These are phyloP conservation scores for Biscutella laevigata DNA, from an alignment of 441 rosid species.

Conservation along the genomic window DNA sequence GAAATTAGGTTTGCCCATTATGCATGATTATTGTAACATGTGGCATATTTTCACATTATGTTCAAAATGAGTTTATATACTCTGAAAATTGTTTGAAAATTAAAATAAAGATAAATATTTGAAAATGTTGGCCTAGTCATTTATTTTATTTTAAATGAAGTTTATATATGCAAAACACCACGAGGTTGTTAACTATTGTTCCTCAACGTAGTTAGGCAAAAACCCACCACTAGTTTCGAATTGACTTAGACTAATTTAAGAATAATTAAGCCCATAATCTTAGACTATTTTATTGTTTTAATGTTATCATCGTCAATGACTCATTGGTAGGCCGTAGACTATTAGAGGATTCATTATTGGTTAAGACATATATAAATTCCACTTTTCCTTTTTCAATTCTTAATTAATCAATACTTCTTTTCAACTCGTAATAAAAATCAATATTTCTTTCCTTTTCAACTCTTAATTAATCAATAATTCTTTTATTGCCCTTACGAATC, in stretches of 20 bases:
- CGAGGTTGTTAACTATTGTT: not conserved
- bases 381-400: not conserved
- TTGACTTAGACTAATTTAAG: conserved; percentile 11
- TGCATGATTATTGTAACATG: too few relatives aligned
- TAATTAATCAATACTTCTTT: not conserved
- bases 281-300: not conserved
- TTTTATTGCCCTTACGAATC: not conserved
- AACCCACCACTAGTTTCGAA: conserved; percentile 4
- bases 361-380: not conserved
- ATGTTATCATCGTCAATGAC: not conserved
- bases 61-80: too few relatives aligned
- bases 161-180: too few relatives aligned
- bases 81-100: too few relatives aligned
- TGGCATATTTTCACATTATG: too few relatives aligned
- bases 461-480: too few relatives aligned
- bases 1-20: too few relatives aligned
- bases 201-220: conserved; percentile 10
- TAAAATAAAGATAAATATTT: too few relatives aligned
- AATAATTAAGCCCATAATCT: conserved; percentile 11
- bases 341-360: not conserved
- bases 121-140: too few relatives aligned
- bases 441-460: too few relatives aligned
- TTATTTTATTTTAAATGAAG: too few relatives aligned
- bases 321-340: too few relatives aligned
- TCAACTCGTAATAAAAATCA: not conserved